These are phyloP conservation scores for Cordia subcordata DNA, from an alignment of 257 asterid genomes.

Conservation along the genomic window DNA sequence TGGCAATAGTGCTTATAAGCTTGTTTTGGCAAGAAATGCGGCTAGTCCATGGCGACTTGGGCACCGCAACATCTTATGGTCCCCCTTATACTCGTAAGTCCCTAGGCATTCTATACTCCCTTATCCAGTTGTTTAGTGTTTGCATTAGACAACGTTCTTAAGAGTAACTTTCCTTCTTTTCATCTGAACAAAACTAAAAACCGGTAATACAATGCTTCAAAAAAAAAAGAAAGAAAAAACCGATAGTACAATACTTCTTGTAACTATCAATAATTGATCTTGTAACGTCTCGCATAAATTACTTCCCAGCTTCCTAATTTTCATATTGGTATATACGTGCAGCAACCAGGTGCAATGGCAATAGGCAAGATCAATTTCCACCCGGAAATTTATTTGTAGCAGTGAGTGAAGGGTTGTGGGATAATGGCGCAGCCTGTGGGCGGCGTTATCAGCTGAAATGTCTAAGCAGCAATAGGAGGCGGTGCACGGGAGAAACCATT, in stretches of 20 bases:
- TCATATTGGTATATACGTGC: slow-evolving; percentile 10
- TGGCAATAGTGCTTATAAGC: slow-evolving; percentile 25
- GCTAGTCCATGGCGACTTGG: slow-evolving; percentile 41
- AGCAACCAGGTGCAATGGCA: slow-evolving; percentile 65
- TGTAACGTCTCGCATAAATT: no score
- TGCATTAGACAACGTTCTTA: no score
- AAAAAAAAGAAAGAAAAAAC: no score
- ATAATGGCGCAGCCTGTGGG: slow-evolving; percentile 75
- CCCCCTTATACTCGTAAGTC: slow-evolving; percentile 67
- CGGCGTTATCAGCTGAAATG: slow-evolving; percentile 53
- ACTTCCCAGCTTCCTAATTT: no score
- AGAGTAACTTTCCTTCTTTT: no score
- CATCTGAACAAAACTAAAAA: no score
- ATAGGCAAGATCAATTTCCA: slow-evolving; percentile 62
- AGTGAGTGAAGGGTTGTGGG: slow-evolving; percentile 71
- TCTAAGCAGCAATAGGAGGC: slow-evolving; percentile 39
- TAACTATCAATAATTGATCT: no score
- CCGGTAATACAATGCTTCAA: no score
- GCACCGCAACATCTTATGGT: slow-evolving; percentile 57
- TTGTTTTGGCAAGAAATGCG: slow-evolving; percentile 19
- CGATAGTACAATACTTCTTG: no score
- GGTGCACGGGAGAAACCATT: slow-evolving; percentile 40
- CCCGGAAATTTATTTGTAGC: slow-evolving; percentile 59
- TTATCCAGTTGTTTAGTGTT: no score
- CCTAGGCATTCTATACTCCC: no score